Evolutionary conservation across 306 rosid species (phyloP).

Genomic region (Quercus engelmannii): DNA sequence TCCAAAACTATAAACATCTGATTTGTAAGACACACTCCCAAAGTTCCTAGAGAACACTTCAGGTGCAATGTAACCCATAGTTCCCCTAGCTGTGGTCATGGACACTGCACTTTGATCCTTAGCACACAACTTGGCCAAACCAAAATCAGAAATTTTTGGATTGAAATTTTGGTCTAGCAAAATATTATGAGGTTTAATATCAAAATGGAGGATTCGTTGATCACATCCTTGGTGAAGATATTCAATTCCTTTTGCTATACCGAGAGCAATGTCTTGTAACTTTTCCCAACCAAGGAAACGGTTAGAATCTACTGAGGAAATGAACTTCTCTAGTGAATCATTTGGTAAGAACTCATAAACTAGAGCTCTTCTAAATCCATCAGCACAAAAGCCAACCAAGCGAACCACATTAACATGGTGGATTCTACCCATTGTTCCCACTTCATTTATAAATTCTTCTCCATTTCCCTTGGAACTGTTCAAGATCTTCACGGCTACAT

Average conservation of each 20-base stretch:
- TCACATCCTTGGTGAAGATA: no score
- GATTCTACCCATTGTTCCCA: background rate
- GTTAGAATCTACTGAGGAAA: slow-evolving; percentile 17
- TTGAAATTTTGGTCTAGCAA: no score
- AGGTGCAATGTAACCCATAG: background rate
- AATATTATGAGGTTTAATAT: no score
- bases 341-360: slow-evolving; percentile 20
- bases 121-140: background rate
- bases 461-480: background rate
- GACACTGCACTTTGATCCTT: background rate
- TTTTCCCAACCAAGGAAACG: slow-evolving; percentile 33
- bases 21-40: slow-evolving; percentile 5
- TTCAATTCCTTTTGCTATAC: no score
- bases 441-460: background rate
- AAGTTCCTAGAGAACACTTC: slow-evolving; percentile 2
- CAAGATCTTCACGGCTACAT: background rate
- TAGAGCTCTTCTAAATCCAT: slow-evolving; percentile 21
- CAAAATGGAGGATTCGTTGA: no score
- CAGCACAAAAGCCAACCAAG: slow-evolving; percentile 26
- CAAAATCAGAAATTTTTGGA: background rate
- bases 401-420: background rate
- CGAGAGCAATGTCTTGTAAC: slow-evolving; percentile 22
- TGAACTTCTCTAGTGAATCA: slow-evolving; percentile 22
- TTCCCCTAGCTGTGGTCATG: slow-evolving; percentile 1
- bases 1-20: slow-evolving; percentile 16